Conservation (phyloP, 129 eudicot species). For the Centrapalus pauciflorus region DNA sequence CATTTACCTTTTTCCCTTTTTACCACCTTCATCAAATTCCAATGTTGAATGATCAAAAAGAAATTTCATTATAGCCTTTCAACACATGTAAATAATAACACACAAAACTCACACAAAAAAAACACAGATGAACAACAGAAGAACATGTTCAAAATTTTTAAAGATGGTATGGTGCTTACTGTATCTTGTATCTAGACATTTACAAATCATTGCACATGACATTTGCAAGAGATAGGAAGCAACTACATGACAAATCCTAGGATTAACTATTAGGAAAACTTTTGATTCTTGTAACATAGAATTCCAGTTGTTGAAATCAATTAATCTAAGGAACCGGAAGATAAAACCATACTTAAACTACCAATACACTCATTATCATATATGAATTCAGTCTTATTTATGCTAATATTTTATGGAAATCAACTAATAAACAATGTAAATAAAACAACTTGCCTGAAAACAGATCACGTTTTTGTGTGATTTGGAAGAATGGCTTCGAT, state of each 20-base stretch:
- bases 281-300: background rate
- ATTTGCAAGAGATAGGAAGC: background rate
- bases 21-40: background rate
- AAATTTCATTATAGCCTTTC: background rate
- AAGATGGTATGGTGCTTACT: background rate
- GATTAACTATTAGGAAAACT: background rate
- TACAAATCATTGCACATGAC: background rate
- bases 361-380: background rate
- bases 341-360: background rate
- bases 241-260: background rate
- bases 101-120: background rate
- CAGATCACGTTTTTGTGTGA: conserved; percentile 18
- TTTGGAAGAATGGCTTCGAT: background rate
- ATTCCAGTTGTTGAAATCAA: background rate
- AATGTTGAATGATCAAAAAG: background rate
- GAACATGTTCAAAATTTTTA: background rate
- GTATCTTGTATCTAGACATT: background rate
- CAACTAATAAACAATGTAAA: background rate
- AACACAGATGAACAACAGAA: background rate
- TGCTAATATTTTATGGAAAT: background rate
- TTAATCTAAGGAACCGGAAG: background rate
- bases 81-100: background rate
- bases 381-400: background rate
- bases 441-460: conserved; percentile 19
- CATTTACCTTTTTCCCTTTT: background rate